Base-by-base conservation (phyloP, 352 stramenopile species). In the Thalassiosira mediterranea region DNA sequence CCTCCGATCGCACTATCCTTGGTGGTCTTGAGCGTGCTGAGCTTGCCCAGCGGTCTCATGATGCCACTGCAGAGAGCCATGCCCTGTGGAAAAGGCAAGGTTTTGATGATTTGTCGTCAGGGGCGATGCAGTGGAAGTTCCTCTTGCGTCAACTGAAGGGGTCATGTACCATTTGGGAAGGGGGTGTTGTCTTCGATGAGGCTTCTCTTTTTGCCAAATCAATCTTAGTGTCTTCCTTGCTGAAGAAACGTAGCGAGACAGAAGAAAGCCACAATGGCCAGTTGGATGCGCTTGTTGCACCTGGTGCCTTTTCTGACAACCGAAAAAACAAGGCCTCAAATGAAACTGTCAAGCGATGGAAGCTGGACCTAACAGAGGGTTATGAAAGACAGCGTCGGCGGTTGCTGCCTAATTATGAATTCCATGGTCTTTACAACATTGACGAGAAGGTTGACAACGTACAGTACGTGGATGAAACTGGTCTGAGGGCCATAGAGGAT, bases 361-460 rank as follows among this genome's bases (percentile, higher is more conserved):
- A 94, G 64, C 67, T 94, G 15, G 89, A 94, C 83, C 63, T 93
- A 19, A 89, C 86, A 28, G 89, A 94, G 76, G 87, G 89, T 5
- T 87, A 87, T 59, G 89, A 94, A 72, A 59, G 86, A 7, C 88
- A 92, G 60, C 74, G 89, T 31, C 77, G 84, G 11, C 71, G 86
- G 8, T 52, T 94, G 11, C 72, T 93, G 3, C 87, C 87, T 17
- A 94, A 94, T 42, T 93, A 93, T 37, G 89, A 94, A 75, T 94
- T 93, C 69, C 83, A 92, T 77, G 86, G 79, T 52, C 58, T 94
- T 4, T 94, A 93, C 59, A 92, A 92, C 49, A 83, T 94, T 38
- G 86, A 94, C 38, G 89, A 92, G 67, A 81, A 87, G 28, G 70
- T 78, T 62, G 79, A 90, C 37, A 78, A 84, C 52, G 57, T 80